phyloP scores from a whole-genome alignment of 208 protist species.

The Leishmania amazonensis region DNA sequence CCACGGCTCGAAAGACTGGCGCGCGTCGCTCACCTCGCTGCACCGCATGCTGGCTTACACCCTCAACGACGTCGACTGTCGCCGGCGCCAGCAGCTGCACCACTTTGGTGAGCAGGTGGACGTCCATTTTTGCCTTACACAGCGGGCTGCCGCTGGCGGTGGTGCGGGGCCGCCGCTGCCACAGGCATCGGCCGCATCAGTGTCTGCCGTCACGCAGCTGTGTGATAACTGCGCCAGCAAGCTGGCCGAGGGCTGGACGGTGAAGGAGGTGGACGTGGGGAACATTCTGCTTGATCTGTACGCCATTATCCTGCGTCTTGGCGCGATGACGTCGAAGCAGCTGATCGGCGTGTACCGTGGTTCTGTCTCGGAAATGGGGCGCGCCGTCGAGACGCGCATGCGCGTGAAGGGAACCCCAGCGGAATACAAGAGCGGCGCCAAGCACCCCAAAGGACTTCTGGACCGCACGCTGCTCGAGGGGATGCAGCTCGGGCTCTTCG shows the following conservation, averaged over 20 bases:
- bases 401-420: conserved; percentile 74
- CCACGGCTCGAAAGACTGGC: conserved; percentile 79
- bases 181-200: background rate
- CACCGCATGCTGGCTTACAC: conserved; percentile 85
- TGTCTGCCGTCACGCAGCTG: conserved; percentile 38
- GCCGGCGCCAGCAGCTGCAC: conserved; percentile 80
- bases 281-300: conserved; percentile 65
- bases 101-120: conserved; percentile 86
- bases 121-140: conserved; percentile 69
- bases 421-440: conserved; percentile 79
- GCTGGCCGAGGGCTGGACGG: conserved; percentile 56
- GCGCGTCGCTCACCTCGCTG: conserved; percentile 63
- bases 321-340: conserved; percentile 82
- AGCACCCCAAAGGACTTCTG: conserved; percentile 49
- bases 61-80: conserved; percentile 85
- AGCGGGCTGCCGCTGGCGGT: conserved; percentile 14
- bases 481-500: conserved; percentile 62
- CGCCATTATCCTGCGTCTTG: conserved; percentile 66
- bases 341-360: conserved; percentile 81
- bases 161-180: background rate
- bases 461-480: conserved; percentile 78
- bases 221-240: conserved; percentile 89
- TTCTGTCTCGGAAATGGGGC: conserved; percentile 66
- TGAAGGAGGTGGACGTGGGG: conserved; percentile 41
- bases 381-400: conserved; percentile 73